These are phyloP conservation scores for Ogataea salicorniae DNA, from an alignment of 805 yeast species.

Conservation along the genomic window DNA sequence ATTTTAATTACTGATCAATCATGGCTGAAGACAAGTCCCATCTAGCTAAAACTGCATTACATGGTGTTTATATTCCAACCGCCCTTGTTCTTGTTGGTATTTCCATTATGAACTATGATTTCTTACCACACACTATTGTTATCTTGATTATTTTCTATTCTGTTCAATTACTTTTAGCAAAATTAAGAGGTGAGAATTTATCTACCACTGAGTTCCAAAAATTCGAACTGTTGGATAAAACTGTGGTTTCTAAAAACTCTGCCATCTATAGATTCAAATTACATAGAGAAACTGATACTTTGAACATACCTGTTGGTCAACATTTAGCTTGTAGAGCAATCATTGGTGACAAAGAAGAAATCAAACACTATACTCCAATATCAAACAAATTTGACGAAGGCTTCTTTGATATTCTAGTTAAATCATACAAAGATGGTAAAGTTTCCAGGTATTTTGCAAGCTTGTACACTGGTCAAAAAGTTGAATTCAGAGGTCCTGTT, in stretches of 20 bases:
- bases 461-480: conserved; percentile 58
- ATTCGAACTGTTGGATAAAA: conserved; percentile 68
- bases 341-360: conserved; percentile 46
- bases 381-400: conserved; percentile 67
- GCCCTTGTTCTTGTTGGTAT: conserved; percentile 58
- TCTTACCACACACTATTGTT: conserved; percentile 40
- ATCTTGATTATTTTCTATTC: conserved; percentile 35
- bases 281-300: conserved; percentile 51
- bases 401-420: conserved; percentile 69
- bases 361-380: conserved; percentile 74
- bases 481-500: conserved; percentile 73
- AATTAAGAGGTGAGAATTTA: conserved; percentile 32
- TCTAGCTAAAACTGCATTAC: conserved; percentile 63
- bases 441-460: conserved; percentile 65
- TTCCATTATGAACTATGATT: conserved; percentile 44
- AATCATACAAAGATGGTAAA: conserved; percentile 66
- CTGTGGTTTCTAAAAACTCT: conserved; percentile 62
- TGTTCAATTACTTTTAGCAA: conserved; percentile 34
- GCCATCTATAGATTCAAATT: conserved; percentile 73
- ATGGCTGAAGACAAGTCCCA: conserved; percentile 31
- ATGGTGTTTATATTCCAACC: conserved; percentile 70
- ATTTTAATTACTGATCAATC: neutral
- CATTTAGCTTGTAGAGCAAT: conserved; percentile 55
- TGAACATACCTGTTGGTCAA: conserved; percentile 70
- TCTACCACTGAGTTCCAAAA: conserved; percentile 52